Base-by-base conservation (phyloP, 495 filamentous ascomycete species). In the Neurospora discreta region DNA sequence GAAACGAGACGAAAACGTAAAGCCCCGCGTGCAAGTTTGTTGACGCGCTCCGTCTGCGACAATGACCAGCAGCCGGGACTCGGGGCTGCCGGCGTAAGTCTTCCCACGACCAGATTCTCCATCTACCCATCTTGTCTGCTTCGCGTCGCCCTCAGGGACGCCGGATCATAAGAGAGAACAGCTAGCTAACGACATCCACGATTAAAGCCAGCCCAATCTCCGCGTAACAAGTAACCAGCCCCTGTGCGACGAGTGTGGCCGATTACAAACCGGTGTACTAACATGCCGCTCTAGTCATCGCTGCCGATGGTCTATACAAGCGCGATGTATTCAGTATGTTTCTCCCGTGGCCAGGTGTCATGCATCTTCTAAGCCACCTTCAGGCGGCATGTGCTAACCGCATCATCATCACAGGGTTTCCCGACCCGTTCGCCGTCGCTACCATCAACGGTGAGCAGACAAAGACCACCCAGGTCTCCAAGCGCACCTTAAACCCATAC, bases 361-460 rank as follows among this genome's bases (percentile, higher is more conserved):
- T 44, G 23, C 44, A 39, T 43, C 71, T 39, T 26, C 20, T 0
- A 8, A 33, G 23, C 23, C 52, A 36, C 26, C 33, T 36, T 15
- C 26, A 33, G 52, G 23, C 23, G 23, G 11, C 52, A 65, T 65
- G 13, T 65, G 52, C 26, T 65, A 65, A 65, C 52, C 23, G 52
- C 23, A 69, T n/a, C 65, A 39, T 18, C 23, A 41, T 36, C 16
- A 18, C 79, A 99, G 95, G 94, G 76, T 95, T 98, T 74, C 95
- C 95, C 67, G 95, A 99, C 81, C 95, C 96, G 36, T 99, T 99
- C 80, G 95, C 96, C 18, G 95, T 99, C 71, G 95, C 95, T 74
- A 99, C 95, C 39, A 89, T 98, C 76, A 92, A 92, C 78, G 96
- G 95, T 73, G 95, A 99, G 82, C 95, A 99, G 81, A 99, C 95